Conservation (phyloP, 129 eudicot species). For the Erigeron canadensis region DNA sequence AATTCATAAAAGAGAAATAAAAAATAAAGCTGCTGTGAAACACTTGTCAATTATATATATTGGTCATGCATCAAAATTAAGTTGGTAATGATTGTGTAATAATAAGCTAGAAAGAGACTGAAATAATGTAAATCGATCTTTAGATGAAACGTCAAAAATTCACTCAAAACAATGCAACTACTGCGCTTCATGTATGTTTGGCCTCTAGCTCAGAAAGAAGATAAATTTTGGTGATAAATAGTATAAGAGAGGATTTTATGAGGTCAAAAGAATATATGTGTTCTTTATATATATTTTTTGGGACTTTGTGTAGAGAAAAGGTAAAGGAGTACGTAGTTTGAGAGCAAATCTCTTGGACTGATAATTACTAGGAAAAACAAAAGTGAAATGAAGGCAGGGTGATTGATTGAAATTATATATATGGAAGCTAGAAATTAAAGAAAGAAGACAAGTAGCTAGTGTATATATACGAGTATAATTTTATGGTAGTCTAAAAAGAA, state of each 20-base stretch:
- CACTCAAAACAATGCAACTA: conserved; percentile 63
- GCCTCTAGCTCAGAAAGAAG: conserved; percentile 19
- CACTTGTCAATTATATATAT: background rate
- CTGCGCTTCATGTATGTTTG: background rate
- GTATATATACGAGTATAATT: too few relatives aligned
- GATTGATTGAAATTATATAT: conserved; percentile 17
- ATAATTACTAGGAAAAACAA: conserved; percentile 31
- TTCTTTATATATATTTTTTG: conserved; percentile 16
- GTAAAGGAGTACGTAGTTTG: conserved; percentile 38
- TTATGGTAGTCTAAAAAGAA: conserved; percentile 37
- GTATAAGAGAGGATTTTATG: conserved; percentile 10
- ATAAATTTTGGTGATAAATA: conserved; percentile 10
- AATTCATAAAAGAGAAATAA: background rate
- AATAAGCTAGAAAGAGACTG: conserved; percentile 28
- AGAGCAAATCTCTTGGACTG: conserved; percentile 37
- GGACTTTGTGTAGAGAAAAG: conserved; percentile 1
- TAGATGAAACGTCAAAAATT: conserved; percentile 40
- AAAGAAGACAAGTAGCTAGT: conserved; percentile 5
- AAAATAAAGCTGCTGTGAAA: background rate
- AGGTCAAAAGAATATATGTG: conserved; percentile 36
- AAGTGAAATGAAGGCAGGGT: conserved; percentile 35
- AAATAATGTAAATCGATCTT: conserved; percentile 11
- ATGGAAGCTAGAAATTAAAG: conserved; percentile 26
- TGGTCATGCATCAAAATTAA: too few relatives aligned
- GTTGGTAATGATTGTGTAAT: conserved; percentile 43